Conservation (phyloP, 495 filamentous ascomycete species). For the Aspergillus kassunensis region DNA sequence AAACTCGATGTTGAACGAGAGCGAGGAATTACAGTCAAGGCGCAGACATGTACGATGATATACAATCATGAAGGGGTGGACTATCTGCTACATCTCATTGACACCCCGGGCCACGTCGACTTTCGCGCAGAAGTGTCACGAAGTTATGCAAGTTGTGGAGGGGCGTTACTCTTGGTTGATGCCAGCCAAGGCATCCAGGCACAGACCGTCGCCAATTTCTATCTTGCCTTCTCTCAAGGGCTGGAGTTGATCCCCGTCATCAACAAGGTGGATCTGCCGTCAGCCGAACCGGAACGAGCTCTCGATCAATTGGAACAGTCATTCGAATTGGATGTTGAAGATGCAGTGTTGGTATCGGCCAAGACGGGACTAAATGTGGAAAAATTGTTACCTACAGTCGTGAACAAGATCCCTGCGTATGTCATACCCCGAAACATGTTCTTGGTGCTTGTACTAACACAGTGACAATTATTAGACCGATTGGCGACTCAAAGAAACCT, state of each 20-base stretch:
- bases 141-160: constrained; percentile 92
- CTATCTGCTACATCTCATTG: constrained; percentile 90
- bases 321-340: constrained; percentile 81
- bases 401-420: constrained; percentile 75
- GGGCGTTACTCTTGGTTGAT: constrained; percentile 88
- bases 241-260: constrained; percentile 83
- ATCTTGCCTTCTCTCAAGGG: constrained; percentile 89
- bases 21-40: constrained; percentile 96
- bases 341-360: constrained; percentile 82
- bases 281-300: constrained; percentile 78
- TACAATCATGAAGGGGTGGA: constrained; percentile 82
- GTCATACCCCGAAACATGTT: constrained; percentile 16
- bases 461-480: constrained; percentile 53
- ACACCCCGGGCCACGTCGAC: constrained; percentile 97
- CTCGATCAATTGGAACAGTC: constrained; percentile 78
- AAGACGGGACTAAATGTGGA: constrained; percentile 90
- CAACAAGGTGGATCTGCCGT: constrained; percentile 92
- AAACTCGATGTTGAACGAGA: constrained; percentile 96
- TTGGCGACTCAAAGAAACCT: constrained; percentile 65
- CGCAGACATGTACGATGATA: constrained; percentile 97
- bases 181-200: constrained; percentile 90
- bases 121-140: constrained; percentile 94
- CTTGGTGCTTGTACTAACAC: constrained; percentile 15
- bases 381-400: constrained; percentile 73
- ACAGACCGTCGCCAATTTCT: constrained; percentile 97